Conservation (phyloP, 768 basidiomycete genomes). For the Amanita inopinata region DNA sequence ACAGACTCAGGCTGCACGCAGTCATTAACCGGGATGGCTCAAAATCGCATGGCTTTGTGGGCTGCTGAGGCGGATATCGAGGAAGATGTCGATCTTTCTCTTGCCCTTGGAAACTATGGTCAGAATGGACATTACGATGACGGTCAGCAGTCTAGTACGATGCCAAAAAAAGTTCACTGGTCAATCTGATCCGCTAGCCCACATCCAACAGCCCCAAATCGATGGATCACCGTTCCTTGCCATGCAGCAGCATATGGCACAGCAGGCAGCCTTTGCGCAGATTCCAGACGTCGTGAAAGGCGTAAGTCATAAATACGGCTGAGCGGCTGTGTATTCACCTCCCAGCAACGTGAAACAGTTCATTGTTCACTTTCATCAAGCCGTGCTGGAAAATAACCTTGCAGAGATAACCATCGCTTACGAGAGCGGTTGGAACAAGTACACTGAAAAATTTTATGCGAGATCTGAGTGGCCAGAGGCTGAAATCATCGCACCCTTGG, state of each 20-base stretch:
- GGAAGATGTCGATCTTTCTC: constrained; percentile 66
- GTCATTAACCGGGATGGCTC: constrained; percentile 30
- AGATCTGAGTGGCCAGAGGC: constrained; percentile 97
- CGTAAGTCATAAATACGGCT: constrained; percentile 31
- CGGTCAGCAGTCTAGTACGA: constrained; percentile 27
- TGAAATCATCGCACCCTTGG: constrained; percentile 88
- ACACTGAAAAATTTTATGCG: constrained; percentile 92
- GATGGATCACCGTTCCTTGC: constrained; percentile 62
- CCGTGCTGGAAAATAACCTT: constrained; percentile 85
- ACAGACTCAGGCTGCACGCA: no score
- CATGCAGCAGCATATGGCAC: constrained; percentile 77
- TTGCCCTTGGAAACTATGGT: constrained; percentile 62
- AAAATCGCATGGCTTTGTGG: constrained; percentile 66
- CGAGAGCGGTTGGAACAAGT: constrained; percentile 94
- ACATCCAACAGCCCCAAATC: constrained; percentile 50
- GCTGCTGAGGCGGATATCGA: constrained; percentile 74
- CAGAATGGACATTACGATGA: constrained; percentile 61
- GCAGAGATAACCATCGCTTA: constrained; percentile 88
- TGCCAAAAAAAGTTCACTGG: constrained; percentile 3
- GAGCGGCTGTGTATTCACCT: constrained; percentile 7
- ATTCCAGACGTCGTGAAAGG: constrained; percentile 87
- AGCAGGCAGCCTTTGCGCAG: constrained; percentile 71
- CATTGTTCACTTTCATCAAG: constrained; percentile 91
- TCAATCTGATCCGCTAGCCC: constrained; percentile 23
- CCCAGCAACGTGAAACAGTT: constrained; percentile 42